Conservation (phyloP, 495 filamentous ascomycete genomes). For the Aspergillus carlsbadensis region DNA sequence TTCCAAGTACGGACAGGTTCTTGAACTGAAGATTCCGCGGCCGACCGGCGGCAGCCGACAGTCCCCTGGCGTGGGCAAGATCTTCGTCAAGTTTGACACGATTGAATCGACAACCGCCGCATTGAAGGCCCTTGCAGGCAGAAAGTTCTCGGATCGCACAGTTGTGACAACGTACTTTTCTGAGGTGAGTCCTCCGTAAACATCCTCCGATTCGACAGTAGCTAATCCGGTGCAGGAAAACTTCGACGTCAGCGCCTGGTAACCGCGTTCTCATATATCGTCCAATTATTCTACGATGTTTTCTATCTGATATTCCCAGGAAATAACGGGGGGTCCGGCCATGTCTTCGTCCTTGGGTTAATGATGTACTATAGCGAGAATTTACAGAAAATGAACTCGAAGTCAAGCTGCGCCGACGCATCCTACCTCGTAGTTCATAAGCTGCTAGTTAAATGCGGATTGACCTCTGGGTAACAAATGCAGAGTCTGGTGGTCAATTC, state of each 20-base stretch:
- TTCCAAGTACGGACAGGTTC: conserved; percentile 78
- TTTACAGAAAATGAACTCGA: not conserved
- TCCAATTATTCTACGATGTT: conserved; percentile 7
- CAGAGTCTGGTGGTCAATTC: no score
- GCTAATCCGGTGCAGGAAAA: conserved; percentile 57
- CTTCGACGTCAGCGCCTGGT: conserved; percentile 78
- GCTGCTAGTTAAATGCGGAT: no score
- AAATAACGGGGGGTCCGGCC: not conserved
- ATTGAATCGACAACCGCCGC: conserved; percentile 79
- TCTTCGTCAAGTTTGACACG: conserved; percentile 88
- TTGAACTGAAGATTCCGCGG: conserved; percentile 87
- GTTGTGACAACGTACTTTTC: conserved; percentile 96
- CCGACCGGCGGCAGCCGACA: conserved; percentile 78
- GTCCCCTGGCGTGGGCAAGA: conserved; percentile 91
- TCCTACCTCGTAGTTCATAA: no score
- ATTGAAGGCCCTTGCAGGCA: conserved; percentile 79
- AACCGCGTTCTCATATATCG: conserved; percentile 16
- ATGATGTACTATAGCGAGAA: conserved; percentile 18
- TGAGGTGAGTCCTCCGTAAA: conserved; percentile 56
- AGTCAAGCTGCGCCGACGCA: not conserved
- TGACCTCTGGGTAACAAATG: no score
- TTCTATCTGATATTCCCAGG: conserved; percentile 8
- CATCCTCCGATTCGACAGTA: not conserved
- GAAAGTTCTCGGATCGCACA: conserved; percentile 93
- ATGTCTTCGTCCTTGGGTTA: conserved; percentile 9